Evolutionary conservation across 2,329 filamentous ascomycete species (phyloP).

Genomic region (Achaetomium macrosporum): DNA sequence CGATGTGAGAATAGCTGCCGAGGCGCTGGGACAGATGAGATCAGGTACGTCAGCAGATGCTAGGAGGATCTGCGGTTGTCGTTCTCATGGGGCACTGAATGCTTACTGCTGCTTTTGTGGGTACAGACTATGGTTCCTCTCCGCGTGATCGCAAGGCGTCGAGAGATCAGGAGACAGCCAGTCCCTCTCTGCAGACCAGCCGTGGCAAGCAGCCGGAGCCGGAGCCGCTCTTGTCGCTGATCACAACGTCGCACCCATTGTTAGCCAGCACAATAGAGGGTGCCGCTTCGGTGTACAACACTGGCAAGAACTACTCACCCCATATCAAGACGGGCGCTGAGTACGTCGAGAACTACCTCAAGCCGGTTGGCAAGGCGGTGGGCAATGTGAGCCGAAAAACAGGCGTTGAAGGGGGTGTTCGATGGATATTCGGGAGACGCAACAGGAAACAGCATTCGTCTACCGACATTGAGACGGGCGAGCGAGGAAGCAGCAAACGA

Average conservation of each 20-base stretch:
- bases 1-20: slow-evolving; percentile 64
- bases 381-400: slow-evolving; percentile 77
- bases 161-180: slow-evolving; percentile 17
- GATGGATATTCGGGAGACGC: slow-evolving; percentile 66
- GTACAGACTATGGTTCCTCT: slow-evolving; percentile 60
- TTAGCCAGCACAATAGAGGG: slow-evolving; percentile 79
- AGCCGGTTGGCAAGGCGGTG: slow-evolving; percentile 80
- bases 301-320: slow-evolving; percentile 84
- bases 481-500: slow-evolving; percentile 49
- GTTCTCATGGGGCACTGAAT: background rate
- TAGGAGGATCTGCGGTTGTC: background rate
- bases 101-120: slow-evolving; percentile 18
- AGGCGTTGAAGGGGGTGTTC: slow-evolving; percentile 78
- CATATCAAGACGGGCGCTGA: slow-evolving; percentile 85
- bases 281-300: slow-evolving; percentile 78
- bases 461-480: slow-evolving; percentile 42
- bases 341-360: slow-evolving; percentile 82
- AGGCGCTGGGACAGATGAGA: slow-evolving; percentile 68
- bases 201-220: slow-evolving; percentile 39
- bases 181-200: slow-evolving; percentile 3
- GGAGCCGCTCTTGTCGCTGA: slow-evolving; percentile 77
- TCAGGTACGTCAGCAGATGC: slow-evolving; percentile 51
- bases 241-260: slow-evolving; percentile 83
- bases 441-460: slow-evolving; percentile 46
- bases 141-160: slow-evolving; percentile 37